phyloP scores from a whole-genome alignment of 139 green algal genomes.

The Chlorokybus atmophyticus region DNA sequence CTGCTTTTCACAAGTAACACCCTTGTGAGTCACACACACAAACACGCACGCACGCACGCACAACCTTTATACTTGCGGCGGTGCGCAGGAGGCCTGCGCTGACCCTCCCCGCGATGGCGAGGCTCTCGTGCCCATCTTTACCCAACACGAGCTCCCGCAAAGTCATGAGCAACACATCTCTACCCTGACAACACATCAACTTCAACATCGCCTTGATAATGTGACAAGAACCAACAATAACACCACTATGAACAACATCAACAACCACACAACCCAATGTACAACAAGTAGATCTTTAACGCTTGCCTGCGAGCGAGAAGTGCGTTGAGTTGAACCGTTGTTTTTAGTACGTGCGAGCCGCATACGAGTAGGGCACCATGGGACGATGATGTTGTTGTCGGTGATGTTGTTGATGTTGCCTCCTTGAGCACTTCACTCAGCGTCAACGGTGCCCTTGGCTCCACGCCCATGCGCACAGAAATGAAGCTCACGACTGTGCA shows the following conservation, averaged over 20 bases:
- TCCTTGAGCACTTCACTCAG: constrained; percentile 15
- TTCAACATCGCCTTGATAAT: too few relatives aligned
- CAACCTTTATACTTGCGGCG: background rate
- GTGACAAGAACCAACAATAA: too few relatives aligned
- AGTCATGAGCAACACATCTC: constrained; percentile 11
- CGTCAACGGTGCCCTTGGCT: constrained; percentile 4
- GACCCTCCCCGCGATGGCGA: constrained; percentile 12
- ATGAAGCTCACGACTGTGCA: constrained; percentile 26
- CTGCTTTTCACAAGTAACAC: too few relatives aligned
- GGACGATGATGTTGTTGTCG: background rate
- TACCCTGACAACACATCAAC: too few relatives aligned
- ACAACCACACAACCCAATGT: too few relatives aligned
- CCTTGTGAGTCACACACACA: too few relatives aligned
- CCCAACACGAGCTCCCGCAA: constrained; percentile 10
- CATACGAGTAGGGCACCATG: constrained; percentile 22
- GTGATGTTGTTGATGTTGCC: too few relatives aligned
- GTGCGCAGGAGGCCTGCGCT: background rate
- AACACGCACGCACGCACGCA: too few relatives aligned
- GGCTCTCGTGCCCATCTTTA: constrained; percentile 6
- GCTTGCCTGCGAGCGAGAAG: too few relatives aligned
- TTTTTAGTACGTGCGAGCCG: constrained; percentile 29
- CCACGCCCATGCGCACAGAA: constrained; percentile 18
- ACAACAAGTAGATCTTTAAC: too few relatives aligned
- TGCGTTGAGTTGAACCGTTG: constrained; percentile 9
- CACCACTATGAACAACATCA: too few relatives aligned